phyloP scores from a whole-genome alignment of 805 yeast species.

The Candida ficus region DNA sequence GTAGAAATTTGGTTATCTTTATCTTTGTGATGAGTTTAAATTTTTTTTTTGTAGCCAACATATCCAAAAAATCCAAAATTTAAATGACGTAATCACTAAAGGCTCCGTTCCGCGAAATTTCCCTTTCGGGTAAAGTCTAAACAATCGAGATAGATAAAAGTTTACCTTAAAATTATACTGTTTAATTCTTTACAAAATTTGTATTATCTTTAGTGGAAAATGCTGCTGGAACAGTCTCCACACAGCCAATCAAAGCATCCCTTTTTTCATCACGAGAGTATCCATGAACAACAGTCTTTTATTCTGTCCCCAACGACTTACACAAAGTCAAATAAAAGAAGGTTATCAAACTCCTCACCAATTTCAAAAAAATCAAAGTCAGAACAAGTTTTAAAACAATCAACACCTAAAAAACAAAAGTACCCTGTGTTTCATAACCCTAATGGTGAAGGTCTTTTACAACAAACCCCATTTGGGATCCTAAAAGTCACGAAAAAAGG shows the following conservation, averaged over 20 bases:
- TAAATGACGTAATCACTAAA: not conserved
- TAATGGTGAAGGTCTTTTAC: slow-evolving; percentile 16
- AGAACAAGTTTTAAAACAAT: slow-evolving; percentile 4
- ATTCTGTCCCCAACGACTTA: not conserved
- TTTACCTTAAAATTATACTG: too few relatives aligned
- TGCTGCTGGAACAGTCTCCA: slow-evolving; percentile 2
- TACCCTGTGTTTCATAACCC: slow-evolving; percentile 24
- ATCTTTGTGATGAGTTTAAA: too few relatives aligned
- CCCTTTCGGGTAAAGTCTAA: slow-evolving; percentile 6
- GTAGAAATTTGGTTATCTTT: too few relatives aligned
- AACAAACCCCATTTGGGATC: slow-evolving; percentile 24
- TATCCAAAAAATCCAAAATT: not conserved
- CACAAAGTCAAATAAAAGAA: slow-evolving; percentile 28
- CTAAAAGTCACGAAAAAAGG: slow-evolving; percentile 18
- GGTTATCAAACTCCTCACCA: slow-evolving; percentile 30
- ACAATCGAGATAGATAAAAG: too few relatives aligned
- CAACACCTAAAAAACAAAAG: slow-evolving; percentile 4
- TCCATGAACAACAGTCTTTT: not conserved
- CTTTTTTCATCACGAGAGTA: not conserved
- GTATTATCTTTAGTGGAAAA: not conserved
- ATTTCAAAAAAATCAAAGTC: slow-evolving; percentile 26
- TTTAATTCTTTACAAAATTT: too few relatives aligned
- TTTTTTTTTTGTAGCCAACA: not conserved
- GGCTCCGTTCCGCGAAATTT: not conserved
- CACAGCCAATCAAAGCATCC: not conserved